Conservation (phyloP, 768 basidiomycete species). For the Suillus bovinus region DNA sequence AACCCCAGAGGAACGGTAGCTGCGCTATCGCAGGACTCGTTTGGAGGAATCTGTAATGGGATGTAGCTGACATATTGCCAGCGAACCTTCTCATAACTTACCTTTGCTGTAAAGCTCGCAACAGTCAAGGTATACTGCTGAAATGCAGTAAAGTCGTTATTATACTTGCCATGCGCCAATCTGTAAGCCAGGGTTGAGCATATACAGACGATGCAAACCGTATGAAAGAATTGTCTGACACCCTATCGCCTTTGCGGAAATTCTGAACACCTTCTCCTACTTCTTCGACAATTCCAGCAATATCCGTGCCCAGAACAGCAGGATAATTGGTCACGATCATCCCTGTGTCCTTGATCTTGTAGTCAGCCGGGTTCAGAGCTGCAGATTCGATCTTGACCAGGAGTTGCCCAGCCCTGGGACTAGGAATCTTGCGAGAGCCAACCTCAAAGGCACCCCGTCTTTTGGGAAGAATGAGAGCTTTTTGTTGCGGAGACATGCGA, state of each 20-base stretch:
- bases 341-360: slow-evolving; percentile 36
- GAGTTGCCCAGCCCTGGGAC: slow-evolving; percentile 40
- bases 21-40: slow-evolving; percentile 44
- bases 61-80: not conserved
- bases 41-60: slow-evolving; percentile 41
- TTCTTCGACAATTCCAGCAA: slow-evolving; percentile 41
- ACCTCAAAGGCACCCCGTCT: slow-evolving; percentile 34
- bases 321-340: slow-evolving; percentile 36
- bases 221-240: slow-evolving; percentile 27
- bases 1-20: slow-evolving; percentile 48
- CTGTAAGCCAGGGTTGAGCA: slow-evolving; percentile 23
- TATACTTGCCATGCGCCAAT: slow-evolving; percentile 32
- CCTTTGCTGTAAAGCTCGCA: slow-evolving; percentile 40
- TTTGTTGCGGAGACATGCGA: slow-evolving; percentile 32
- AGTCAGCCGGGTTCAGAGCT: slow-evolving; percentile 51
- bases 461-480: slow-evolving; percentile 27
- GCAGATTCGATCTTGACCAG: slow-evolving; percentile 41
- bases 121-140: slow-evolving; percentile 42
- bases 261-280: slow-evolving; percentile 38
- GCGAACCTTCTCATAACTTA: slow-evolving; percentile 10
- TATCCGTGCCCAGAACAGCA: slow-evolving; percentile 35
- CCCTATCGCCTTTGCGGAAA: slow-evolving; percentile 41
- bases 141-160: slow-evolving; percentile 30
- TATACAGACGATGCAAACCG: slow-evolving; percentile 10
- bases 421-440: slow-evolving; percentile 26